These are phyloP conservation scores for Cladophialophora immunda DNA, from an alignment of 2,329 filamentous ascomycete genomes.

Conservation along the genomic window DNA sequence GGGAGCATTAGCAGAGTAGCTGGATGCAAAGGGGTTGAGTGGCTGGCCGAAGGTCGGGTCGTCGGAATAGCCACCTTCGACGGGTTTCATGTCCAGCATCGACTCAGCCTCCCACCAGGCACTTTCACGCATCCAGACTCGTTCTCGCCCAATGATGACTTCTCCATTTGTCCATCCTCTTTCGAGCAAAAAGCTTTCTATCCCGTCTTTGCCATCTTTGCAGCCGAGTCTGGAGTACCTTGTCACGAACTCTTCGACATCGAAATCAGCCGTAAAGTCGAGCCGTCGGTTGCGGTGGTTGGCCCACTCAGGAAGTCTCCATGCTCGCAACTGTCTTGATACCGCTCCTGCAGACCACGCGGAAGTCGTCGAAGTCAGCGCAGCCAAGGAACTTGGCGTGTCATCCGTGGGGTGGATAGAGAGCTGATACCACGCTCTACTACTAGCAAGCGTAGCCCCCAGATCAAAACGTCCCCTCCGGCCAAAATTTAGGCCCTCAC, in stretches of 20 bases:
- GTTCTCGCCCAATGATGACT: constrained; percentile 87
- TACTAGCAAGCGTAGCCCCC: constrained; percentile 76
- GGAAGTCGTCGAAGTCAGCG: constrained; percentile 74
- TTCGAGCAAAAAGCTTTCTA: constrained; percentile 93
- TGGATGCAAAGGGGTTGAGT: constrained; percentile 66
- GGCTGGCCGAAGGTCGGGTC: constrained; percentile 43
- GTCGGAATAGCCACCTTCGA: constrained; percentile 52
- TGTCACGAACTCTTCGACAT: constrained; percentile 87
- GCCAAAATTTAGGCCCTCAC: constrained; percentile 82
- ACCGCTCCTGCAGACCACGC: constrained; percentile 93
- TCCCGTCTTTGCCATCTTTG: constrained; percentile 86
- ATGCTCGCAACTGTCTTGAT: constrained; percentile 89
- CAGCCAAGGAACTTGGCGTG: constrained; percentile 76
- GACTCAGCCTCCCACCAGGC: constrained; percentile 98
- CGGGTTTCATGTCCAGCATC: constrained; percentile 88
- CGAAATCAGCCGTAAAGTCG: constrained; percentile 97
- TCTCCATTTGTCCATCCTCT: constrained; percentile 98
- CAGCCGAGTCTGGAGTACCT: constrained; percentile 87
- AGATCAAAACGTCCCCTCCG: constrained; percentile 82
- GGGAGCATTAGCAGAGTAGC: constrained; percentile 71
- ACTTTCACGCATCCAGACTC: constrained; percentile 92
- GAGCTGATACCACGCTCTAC: constrained; percentile 94
- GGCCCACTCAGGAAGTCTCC: constrained; percentile 95
- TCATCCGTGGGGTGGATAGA: constrained; percentile 92
- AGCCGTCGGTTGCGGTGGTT: constrained; percentile 90